These are phyloP conservation scores for Ilex paraguariensis DNA, from an alignment of 305 asterid species.

Conservation along the genomic window DNA sequence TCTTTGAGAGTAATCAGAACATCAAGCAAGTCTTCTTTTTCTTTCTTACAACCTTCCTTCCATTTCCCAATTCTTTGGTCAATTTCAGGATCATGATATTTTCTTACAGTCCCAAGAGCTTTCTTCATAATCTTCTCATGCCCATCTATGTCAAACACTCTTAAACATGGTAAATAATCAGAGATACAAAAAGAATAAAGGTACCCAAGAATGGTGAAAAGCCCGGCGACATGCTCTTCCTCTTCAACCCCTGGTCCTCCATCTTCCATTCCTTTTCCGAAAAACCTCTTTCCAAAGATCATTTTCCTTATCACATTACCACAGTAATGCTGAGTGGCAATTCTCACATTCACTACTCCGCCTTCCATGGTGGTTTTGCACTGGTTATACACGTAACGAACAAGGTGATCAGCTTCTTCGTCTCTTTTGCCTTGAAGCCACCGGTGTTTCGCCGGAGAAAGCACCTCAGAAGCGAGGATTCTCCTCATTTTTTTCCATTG, in stretches of 20 bases:
- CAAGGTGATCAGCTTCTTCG: slow-evolving; percentile 11
- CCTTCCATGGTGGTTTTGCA: background rate
- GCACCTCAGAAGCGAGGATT: background rate
- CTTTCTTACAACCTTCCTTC: slow-evolving; percentile 2
- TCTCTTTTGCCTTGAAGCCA: background rate
- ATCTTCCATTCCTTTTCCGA: background rate
- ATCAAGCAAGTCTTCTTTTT: slow-evolving; percentile 17
- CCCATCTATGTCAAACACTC: slow-evolving; percentile 8
- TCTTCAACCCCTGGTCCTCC: no score
- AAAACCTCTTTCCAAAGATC: slow-evolving; percentile 5
- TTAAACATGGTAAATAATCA: background rate
- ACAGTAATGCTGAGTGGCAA: slow-evolving; percentile 1
- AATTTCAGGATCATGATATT: slow-evolving; percentile 5
- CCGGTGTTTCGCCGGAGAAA: background rate
- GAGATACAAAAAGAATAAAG: no score
- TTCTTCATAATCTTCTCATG: slow-evolving; percentile 2
- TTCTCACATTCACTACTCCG: slow-evolving; percentile 2
- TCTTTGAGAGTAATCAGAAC: slow-evolving; percentile 13
- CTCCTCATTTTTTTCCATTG: slow-evolving; percentile 18
- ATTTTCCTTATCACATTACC: slow-evolving; percentile 7
- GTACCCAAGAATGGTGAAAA: no score
- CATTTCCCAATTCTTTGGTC: slow-evolving; percentile 8
- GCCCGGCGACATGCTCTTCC: no score
- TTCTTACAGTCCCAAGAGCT: background rate
- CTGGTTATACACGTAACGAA: slow-evolving; percentile 3